Evolutionary conservation across 2,329 filamentous ascomycete genomes (phyloP), one percentile per base, ranked within the genome.

Genomic region (Xylaria sp.): DNA sequence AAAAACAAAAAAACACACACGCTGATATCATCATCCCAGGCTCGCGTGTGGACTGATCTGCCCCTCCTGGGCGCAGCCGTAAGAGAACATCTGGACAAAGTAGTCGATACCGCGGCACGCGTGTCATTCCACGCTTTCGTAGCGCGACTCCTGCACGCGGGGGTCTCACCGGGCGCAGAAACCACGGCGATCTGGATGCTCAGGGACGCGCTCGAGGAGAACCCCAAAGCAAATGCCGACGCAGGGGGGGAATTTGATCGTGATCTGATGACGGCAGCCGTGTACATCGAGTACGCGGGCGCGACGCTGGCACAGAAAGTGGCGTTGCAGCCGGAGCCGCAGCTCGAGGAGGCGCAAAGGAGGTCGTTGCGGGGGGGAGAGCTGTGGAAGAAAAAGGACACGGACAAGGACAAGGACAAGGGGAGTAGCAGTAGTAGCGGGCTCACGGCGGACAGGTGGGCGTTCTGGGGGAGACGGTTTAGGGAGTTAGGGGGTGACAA

Each of bases 121-220:
- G 50, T 78, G 13, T 73, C 74, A 1, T 75, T 77, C 50, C 75
- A 78, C 58, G 75, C 77, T 16, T 77, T 79, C 67, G 66, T 70
- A 1, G 76, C 77, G 12, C 70, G 68, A 21, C 71, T 78, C 5
- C 61, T 75, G 2, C 72, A 72, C 40, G 73, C 73, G 16, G 75
- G 72, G 1, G 65, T 77, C 12, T 60, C 70, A 0, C 50, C 67
- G 0, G 65, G 58, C n/a, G 66, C 65, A 3, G 50, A 60, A 1
- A 74, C 68, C 25, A 71, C 72, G 9, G 69, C 71, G 9, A 69
- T 79, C 25, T 78, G 76, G 77, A 77, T 76, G 71, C 47, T 79
- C 57, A 68, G 77, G 9, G 69, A 65, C 2, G 75, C 74, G 23
- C 68, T 79, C 5, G 77, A 79, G 60, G 63, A 76, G 53, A 65